Percentiles rank a stretch among this genome's conserved stretches.
These are phyloP conservation scores for Emmonsiellopsis sp. DNA, from an alignment of 2,329 filamentous ascomycete genomes.

Conservation along the genomic window DNA sequence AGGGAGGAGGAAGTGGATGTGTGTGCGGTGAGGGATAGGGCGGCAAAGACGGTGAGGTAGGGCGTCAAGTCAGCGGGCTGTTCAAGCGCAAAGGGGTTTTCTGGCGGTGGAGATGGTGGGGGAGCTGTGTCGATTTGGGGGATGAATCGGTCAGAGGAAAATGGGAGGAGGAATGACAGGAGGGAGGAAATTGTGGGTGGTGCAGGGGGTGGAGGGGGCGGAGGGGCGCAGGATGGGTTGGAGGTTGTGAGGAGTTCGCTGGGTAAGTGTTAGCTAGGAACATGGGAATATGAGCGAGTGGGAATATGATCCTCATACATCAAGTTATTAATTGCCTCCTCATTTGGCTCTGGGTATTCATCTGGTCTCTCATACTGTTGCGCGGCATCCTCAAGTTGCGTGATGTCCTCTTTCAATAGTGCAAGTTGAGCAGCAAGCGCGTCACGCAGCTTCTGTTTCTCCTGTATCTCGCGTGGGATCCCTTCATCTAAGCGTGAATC, in stretches of 20 bases:
- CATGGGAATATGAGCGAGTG: neutral
- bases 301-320: slow-evolving; percentile 18
- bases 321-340: slow-evolving; percentile 25
- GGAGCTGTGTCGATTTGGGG: slow-evolving; percentile 12
- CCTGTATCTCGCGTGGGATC: slow-evolving; percentile 17
- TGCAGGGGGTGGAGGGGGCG: slow-evolving; percentile 13
- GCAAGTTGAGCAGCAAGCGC: slow-evolving; percentile 47
- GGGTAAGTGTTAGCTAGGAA: slow-evolving; percentile 15
- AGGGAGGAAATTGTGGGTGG: slow-evolving; percentile 24
- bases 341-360: slow-evolving; percentile 21
- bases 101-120: slow-evolving; percentile 37
- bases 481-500: slow-evolving; percentile 5
- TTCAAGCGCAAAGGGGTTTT: slow-evolving; percentile 56
- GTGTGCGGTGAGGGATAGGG: slow-evolving; percentile 45
- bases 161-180: slow-evolving; percentile 33
- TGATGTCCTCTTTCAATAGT: slow-evolving; percentile 50
- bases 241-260: slow-evolving; percentile 24
- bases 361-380: slow-evolving; percentile 40
- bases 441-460: slow-evolving; percentile 46
- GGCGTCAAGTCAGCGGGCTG: slow-evolving; percentile 48
- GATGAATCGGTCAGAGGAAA: slow-evolving; percentile 16
- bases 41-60: slow-evolving; percentile 62
- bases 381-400: slow-evolving; percentile 49
- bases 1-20: slow-evolving; percentile 16
- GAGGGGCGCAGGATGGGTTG: slow-evolving; percentile 17